Evolutionary conservation across 1,284 basidiomycete species (phyloP), one percentile per base, ranked within the genome.

Genomic region (Austropuccinia psidii): DNA sequence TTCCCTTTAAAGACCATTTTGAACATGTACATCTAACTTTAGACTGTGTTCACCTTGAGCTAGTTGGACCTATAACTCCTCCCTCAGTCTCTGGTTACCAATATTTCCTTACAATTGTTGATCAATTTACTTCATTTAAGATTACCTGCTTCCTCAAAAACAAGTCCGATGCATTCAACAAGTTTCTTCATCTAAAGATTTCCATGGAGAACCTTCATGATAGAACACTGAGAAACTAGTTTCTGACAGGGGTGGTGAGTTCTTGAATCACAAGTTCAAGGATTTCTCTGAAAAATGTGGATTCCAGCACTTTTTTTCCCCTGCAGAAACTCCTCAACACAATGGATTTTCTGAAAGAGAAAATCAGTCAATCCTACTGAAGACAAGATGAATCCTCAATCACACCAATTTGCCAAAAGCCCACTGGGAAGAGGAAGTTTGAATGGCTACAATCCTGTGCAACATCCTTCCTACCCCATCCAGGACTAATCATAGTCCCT

Each of bases 241-340:
- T 1, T 52, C 50, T 11, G 80, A 84, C 76, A 78, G 79, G 21
- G 81, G 81, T 15, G 78, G 77, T 1, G 77, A 82, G 76, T 80
- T 78, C 73, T 55, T 73, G 6, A 75, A 74, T 4, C 74, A 76
- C 2, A 76, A 67, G 1, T 80, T 82, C 68, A 21, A 68, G 11
- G 74, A 73, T 0, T 80, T 78, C 49, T 78, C 81, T 2, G 74
- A 75, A 6, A 27, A 52, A 0, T 29, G 75, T 9, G 82, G 82
- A 11, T 83, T 81, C 2, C 52, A 69, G 29, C 77, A 75, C 29
- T 74, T 80, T 54, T 75, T 80, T 19, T 81, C 79, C 9, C 77
- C 81, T 0, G 82, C 83, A 61, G 78, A 84, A 67, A 79, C 81
- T 4, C 81, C 81, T 1, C 75, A 78, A 55, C 27, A 77, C 72